Base-by-base conservation (phyloP, 768 basidiomycete genomes). In the Rhodotorula kratochvilovae region DNA sequence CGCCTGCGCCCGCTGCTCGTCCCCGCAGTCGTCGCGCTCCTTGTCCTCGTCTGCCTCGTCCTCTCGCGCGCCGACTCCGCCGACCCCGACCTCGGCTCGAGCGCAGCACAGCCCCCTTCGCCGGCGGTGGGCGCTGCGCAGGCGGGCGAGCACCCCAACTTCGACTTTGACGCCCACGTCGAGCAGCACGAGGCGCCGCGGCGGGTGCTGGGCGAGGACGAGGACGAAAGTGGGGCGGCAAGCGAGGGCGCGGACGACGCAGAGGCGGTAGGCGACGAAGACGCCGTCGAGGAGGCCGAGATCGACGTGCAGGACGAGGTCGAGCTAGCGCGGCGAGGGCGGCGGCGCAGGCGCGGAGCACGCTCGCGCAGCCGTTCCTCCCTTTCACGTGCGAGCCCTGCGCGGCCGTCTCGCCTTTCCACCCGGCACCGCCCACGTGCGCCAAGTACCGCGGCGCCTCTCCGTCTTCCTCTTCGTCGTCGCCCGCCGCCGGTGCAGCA, bases 81-180 rank as follows among this genome's bases (percentile, higher is more conserved):
- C n/a, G n/a, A n/a, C n/a, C n/a, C n/a, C n/a, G n/a, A n/a, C 13
- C 39, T 13, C 13, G 27, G 48, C 25, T 11, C 48, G 25, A 27
- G 23, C 25, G 21, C 48, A 50, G 25, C 25, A 50, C 48, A 23
- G 25, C 48, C 48, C 23, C 16, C 29, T 29, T 29, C 51, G 29
- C 39, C 58, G 0, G 31, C 59, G 13, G 4, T 13, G 2, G 12
- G 12, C 25, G 23, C 25, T 12, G 36, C 27, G 15, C 1, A 5
- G 54, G 23, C 17, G 31, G 36, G 15, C 1, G 4, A n/a, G 5
- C 64, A 58, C 25, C 63, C 70, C 33, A 68, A 72, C 54, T 68
- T 72, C 16, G 71, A 72, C 63, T 72, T 72, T 61, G 71, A 72
- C 50, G 36, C 19, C 19, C 53, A 63, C 17, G 17, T 31, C 1